Percentiles rank a stretch among this genome's conserved stretches.
These are phyloP conservation scores for Sporothrix dimorphospora DNA, from an alignment of 2,329 filamentous ascomycete species.

Conservation along the genomic window DNA sequence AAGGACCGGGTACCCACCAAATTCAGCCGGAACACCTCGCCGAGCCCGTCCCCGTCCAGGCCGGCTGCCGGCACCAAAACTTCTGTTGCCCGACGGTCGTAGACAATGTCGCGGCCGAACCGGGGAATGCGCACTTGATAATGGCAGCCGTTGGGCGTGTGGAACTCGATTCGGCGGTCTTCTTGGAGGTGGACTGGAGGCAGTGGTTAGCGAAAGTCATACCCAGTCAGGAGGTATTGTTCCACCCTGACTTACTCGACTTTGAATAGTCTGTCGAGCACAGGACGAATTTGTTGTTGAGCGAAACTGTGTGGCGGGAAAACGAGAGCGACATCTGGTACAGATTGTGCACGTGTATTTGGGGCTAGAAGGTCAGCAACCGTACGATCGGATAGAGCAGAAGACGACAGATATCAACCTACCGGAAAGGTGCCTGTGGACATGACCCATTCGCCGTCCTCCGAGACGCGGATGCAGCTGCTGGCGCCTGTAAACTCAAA, in stretches of 20 bases:
- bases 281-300: constrained; percentile 89
- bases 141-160: constrained; percentile 85
- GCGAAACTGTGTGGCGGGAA: constrained; percentile 84
- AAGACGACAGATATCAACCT: constrained; percentile 38
- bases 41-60: constrained; percentile 79
- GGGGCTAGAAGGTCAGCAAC: constrained; percentile 41
- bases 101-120: constrained; percentile 88
- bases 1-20: constrained; percentile 45
- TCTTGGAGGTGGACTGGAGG: constrained; percentile 76
- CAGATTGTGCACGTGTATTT: constrained; percentile 95
- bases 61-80: constrained; percentile 86
- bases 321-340: constrained; percentile 93
- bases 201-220: neutral
- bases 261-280: constrained; percentile 92
- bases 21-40: constrained; percentile 92
- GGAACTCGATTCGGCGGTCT: constrained; percentile 89
- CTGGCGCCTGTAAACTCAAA: constrained; percentile 90
- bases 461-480: constrained; percentile 83
- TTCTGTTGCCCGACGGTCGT: constrained; percentile 80
- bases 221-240: neutral
- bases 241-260: constrained; percentile 53
- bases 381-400: neutral
- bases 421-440: constrained; percentile 76
- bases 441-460: constrained; percentile 97
- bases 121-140: constrained; percentile 87